A percentile compares a stretch with the other conserved stretches of the same genome.
phyloP scores from a whole-genome alignment of 139 green algal genomes.

The Spirogloea muscicola region DNA sequence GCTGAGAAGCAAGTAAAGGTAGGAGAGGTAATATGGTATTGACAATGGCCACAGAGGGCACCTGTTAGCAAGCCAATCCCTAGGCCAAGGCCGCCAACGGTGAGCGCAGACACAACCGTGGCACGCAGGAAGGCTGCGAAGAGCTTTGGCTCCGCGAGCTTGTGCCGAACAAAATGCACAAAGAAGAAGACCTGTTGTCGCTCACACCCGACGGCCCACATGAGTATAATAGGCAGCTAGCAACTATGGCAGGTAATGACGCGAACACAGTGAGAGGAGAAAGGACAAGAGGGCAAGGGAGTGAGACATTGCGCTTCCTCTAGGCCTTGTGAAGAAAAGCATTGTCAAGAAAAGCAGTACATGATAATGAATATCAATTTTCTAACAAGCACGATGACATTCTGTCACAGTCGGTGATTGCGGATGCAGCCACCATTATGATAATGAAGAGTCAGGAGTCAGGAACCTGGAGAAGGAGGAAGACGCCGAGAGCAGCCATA shows the following conservation, averaged over 20 bases:
- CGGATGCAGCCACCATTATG: neutral
- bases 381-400: neutral
- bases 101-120: constrained; percentile 13
- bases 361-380: neutral
- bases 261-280: neutral
- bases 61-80: constrained; percentile 34
- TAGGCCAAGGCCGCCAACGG: constrained; percentile 11
- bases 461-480: constrained; percentile 62
- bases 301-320: neutral
- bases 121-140: constrained; percentile 41
- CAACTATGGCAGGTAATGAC: neutral
- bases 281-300: neutral
- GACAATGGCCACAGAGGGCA: neutral
- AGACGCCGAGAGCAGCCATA: constrained; percentile 48
- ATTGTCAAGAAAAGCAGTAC: neutral
- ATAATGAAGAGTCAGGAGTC: neutral
- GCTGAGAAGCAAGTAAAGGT: too few species aligned
- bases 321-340: neutral
- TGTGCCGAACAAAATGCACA: constrained; percentile 26
- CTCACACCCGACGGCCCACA: neutral
- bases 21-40: too few species aligned
- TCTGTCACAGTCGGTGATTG: neutral
- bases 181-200: constrained; percentile 42
- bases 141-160: constrained; percentile 44
- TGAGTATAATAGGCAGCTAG: constrained; percentile 5